phyloP scores from a whole-genome alignment of 257 asterid genomes.

The Fraxinus anomala region DNA sequence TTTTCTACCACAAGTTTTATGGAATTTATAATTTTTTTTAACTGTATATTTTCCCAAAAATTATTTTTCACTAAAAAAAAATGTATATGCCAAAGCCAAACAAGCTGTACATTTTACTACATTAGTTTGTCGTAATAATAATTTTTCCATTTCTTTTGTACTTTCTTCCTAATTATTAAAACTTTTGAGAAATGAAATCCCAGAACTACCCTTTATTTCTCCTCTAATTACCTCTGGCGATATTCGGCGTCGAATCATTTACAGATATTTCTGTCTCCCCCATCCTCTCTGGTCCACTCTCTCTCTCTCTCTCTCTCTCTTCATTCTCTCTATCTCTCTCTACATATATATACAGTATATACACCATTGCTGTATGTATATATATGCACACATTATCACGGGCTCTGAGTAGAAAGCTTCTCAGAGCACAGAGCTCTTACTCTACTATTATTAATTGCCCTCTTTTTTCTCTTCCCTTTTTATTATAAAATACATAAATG shows the following conservation, averaged over 20 bases:
- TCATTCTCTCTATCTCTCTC: background rate
- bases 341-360: background rate
- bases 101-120: no score
- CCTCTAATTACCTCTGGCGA: background rate
- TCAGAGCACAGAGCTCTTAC: background rate
- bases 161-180: no score
- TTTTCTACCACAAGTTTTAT: no score
- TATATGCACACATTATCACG: background rate
- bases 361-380: background rate
- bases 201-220: background rate
- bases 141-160: no score
- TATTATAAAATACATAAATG: background rate
- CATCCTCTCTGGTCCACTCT: background rate
- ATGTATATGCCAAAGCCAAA: no score
- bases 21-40: no score
- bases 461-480: background rate
- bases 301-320: no score
- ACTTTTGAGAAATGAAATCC: background rate
- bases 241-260: background rate
- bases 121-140: no score
- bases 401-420: background rate
- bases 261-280: background rate
- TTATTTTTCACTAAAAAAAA: no score
- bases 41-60: no score
- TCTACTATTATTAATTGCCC: background rate